phyloP scores from a whole-genome alignment of 768 basidiomycete species.

The Russula foetens region DNA sequence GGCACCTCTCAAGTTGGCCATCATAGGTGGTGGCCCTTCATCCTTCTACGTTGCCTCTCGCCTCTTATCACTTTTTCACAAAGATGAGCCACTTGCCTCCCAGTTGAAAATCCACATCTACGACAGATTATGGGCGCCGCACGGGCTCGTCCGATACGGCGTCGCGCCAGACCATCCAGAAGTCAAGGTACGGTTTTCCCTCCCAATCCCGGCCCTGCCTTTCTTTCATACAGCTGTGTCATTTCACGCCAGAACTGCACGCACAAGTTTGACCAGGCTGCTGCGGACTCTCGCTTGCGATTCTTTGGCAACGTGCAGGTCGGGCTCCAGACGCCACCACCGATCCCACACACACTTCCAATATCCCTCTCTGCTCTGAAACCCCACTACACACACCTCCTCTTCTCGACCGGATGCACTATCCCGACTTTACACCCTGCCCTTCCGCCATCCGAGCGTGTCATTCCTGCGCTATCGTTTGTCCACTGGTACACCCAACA shows the following conservation, averaged over 20 bases:
- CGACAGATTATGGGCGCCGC: slow-evolving; percentile 89
- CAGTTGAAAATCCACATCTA: slow-evolving; percentile 70
- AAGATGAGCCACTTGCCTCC: slow-evolving; percentile 28
- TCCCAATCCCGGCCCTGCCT: not conserved
- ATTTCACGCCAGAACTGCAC: slow-evolving; percentile 69
- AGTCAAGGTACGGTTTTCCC: slow-evolving; percentile 61
- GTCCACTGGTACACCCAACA: slow-evolving; percentile 98
- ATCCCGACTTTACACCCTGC: slow-evolving; percentile 51
- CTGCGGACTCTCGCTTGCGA: slow-evolving; percentile 68
- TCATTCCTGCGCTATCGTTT: slow-evolving; percentile 67
- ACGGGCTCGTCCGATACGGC: slow-evolving; percentile 91
- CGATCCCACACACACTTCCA: slow-evolving; percentile 44
- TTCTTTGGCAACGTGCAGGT: slow-evolving; percentile 91
- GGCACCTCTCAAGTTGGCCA: slow-evolving; percentile 62
- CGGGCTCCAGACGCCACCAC: slow-evolving; percentile 26
- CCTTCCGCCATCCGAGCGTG: slow-evolving; percentile 41
- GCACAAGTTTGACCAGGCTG: slow-evolving; percentile 84
- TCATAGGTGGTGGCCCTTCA: slow-evolving; percentile 94
- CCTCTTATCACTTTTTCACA: slow-evolving; percentile 57
- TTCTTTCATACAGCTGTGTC: too few relatives aligned
- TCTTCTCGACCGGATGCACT: slow-evolving; percentile 83
- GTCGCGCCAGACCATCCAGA: slow-evolving; percentile 98
- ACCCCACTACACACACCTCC: slow-evolving; percentile 72
- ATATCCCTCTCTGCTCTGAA: slow-evolving; percentile 57
- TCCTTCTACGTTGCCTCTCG: slow-evolving; percentile 91